Base-by-base conservation (phyloP, 164 flowering plant genomes). In the Dillenia turbinata region DNA sequence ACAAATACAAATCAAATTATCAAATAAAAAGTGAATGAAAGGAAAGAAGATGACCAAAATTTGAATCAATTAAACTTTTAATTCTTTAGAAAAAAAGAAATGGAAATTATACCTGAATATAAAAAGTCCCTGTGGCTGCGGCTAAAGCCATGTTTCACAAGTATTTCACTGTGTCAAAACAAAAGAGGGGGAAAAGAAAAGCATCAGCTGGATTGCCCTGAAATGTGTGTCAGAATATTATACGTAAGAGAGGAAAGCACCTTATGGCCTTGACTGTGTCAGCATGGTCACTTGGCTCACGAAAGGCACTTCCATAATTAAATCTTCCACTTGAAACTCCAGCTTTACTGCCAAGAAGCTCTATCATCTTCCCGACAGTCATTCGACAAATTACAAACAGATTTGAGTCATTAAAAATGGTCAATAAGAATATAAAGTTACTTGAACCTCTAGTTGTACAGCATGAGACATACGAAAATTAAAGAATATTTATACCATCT, bases 321-420 rank as follows among this genome's bases (percentile, higher is more conserved):
- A 91, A 95, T 73, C 83, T 84, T 45, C 99, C 99, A 69, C 89
- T 57, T 59, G 96, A 89, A 71, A 92, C 97, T 58, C 97, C 99
- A 62, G 99, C 97, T 74, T 95, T 95, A 55, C 99, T 69, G 45
- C 99, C 99, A 65, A 95, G 86, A 71, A 95, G 99, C 77, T 95
- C 99, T 57, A 95, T 95, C 97, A 95, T 91, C 80, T 95, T 95
- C 5, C 97, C 99, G 19, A 95, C 91, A 19, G 99, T 95, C 97
- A 95, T 95, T 64, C 97, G 97, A 73, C 99, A 90, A 76, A 71
- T 44, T 10, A 61, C 8, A 66, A 66, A 52, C 2, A 51, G 7
- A 51, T 12, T 51, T 17, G 19, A 10, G 2, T 2, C 54, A n/a
- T 14, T 17, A 17, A 11, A 51, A 12, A 2, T 1, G 19, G 9